Evolutionary conservation across 2,329 filamentous ascomycete species (phyloP), one percentile per base, ranked within the genome.

Genomic region (Metarhizium brunneum): DNA sequence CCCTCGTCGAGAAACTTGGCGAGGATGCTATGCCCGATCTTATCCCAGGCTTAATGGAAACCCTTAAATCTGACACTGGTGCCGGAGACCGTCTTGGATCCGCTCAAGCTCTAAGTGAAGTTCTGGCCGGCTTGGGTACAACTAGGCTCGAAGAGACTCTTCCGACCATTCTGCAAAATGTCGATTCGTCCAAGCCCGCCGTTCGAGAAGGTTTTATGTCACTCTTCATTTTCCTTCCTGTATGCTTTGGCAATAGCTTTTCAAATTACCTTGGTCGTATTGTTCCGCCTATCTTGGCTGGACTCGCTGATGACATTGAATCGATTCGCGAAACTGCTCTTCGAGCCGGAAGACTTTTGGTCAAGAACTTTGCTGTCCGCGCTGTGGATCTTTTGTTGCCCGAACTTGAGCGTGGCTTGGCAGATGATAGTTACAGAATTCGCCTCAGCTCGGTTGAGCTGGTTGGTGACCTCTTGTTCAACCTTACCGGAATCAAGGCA

Each of bases 161-260:
- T 49, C 95, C 94, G 43, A 96, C 92, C 13, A 96, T 99, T 63
- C 75, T 99, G 45, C 92, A 97, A 66, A 99, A 99, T 66, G 92
- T 96, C 61, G 86, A 90, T 63, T 97, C 92, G 65, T 84, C 87
- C 62, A 96, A 96, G 72, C 70, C 94, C 18, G 85, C 91, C 54
- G 90, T 99, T 60, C 86, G 94, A 64, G 94, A 99, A 77, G 94
- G 94, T 49, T 99, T 99, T 76, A 99, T 99, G 94, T 96, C 94
- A 7, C 81, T 99, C 45, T 99, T 99, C 74, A 97, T 99, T 62
- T 99, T 96, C 81, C 84, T 99, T 75, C 94, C 94, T 13, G 94
- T 96, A 54, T 99, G 94, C 74, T 99, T 99, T 65, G 94, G 94
- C 66, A 99, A 99, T 79, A 95, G 92, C 71, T 99, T 99, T 67